phyloP scores from a whole-genome alignment of 257 asterid species.

The Rehmannia glutinosa region DNA sequence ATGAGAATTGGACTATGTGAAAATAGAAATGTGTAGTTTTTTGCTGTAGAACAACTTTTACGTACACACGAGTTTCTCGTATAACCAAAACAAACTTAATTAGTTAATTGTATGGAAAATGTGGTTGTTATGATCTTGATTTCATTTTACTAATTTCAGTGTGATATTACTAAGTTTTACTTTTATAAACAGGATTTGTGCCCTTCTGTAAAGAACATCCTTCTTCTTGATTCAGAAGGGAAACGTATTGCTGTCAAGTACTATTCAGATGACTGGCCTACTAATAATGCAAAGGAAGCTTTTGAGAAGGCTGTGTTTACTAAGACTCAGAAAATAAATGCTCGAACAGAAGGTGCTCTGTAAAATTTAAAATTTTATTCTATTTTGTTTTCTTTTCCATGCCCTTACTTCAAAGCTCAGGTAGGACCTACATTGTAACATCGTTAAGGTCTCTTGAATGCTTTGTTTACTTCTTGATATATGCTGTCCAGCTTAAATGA shows the following conservation, averaged over 20 bases:
- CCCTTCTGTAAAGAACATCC: slow-evolving; percentile 69
- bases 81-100: no score
- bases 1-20: no score
- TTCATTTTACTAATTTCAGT: background rate
- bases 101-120: no score
- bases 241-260: slow-evolving; percentile 73
- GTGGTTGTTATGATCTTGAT: background rate
- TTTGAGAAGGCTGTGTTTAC: slow-evolving; percentile 70
- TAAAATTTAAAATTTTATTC: background rate
- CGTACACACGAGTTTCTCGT: no score
- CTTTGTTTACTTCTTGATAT: no score
- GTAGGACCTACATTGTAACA: no score
- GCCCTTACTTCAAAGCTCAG: no score
- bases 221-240: slow-evolving; percentile 81
- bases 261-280: slow-evolving; percentile 79
- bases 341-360: slow-evolving; percentile 68
- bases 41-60: no score
- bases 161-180: background rate
- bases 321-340: slow-evolving; percentile 78
- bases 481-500: no score
- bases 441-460: no score
- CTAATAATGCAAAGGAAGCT: slow-evolving; percentile 58
- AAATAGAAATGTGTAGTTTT: no score
- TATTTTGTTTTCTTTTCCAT: no score
- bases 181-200: slow-evolving; percentile 62